Evolutionary conservation across 164 flowering plant genomes (phyloP), one percentile per base, ranked within the genome.

Genomic region (Stephania japonica): DNA sequence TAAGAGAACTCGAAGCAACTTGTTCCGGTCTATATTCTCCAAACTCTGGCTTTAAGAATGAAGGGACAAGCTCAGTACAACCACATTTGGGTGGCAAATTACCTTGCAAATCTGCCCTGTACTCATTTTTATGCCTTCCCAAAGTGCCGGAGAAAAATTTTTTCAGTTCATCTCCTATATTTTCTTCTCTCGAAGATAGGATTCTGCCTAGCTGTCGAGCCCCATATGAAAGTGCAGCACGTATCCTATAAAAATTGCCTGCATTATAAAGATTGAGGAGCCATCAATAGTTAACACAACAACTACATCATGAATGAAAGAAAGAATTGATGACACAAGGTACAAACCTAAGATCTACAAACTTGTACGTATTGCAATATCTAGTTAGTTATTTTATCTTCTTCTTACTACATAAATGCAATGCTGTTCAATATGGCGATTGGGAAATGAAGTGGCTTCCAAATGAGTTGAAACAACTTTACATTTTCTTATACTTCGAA

Each of bases 161-260:
- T 6, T 75, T 72, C 43, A 90, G 79, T 75, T 85, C 96, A 70
- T 77, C 78, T 0, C 62, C 78, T 56, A 85, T 74, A 32, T 70
- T 76, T 59, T 78, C 83, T 47, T 59, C 70, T 16, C 92, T 85
- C 67, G 63, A 65, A n/a, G 56, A 68, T 56, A 92, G 87, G 71
- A 89, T 79, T 42, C 65, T 78, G 8, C 89, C 87, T 72, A 92
- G 94, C 82, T 82, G 87, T 56, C 84, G 84, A 38, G 91, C 90
- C 61, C 95, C 93, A 85, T 82, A 86, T 65, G 79, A 78, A 63
- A 92, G 82, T 71, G 97, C 97, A 81, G 92, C 82, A 5, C 86
- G 81, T 75, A 92, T 90, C 26, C 95, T 86, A 73, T 75, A 83
- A 72, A 83, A 90, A 74, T 86, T 90, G 16, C 91, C 97, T 92